These are phyloP conservation scores for Pisolithus orientalis DNA, from an alignment of 768 basidiomycete genomes.

Conservation along the genomic window DNA sequence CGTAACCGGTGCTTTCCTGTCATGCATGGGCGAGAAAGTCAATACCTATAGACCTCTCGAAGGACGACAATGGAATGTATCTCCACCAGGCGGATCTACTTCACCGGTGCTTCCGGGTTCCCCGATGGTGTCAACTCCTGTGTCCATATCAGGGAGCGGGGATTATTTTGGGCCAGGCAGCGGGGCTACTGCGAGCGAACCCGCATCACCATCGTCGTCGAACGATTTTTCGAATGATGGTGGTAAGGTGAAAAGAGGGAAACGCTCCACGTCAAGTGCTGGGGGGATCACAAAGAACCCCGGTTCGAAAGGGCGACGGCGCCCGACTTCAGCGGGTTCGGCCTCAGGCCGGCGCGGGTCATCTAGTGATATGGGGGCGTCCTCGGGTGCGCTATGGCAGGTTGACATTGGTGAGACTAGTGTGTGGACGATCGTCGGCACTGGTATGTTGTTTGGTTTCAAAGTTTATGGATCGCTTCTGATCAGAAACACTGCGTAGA, in stretches of 20 bases:
- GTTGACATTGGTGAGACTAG: constrained; percentile 91
- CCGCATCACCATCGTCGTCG: constrained; percentile 53
- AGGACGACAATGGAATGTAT: constrained; percentile 69
- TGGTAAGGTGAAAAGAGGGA: constrained; percentile 74
- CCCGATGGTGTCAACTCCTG: constrained; percentile 60
- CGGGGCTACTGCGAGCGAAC: constrained; percentile 53
- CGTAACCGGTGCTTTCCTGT: constrained; percentile 73
- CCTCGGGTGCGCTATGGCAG: constrained; percentile 79
- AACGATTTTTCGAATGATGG: constrained; percentile 79
- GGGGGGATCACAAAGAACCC: constrained; percentile 33
- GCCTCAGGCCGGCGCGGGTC: constrained; percentile 63
- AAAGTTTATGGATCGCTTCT: constrained; percentile 7
- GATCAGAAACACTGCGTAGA: constrained; percentile 37
- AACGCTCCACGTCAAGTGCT: constrained; percentile 71
- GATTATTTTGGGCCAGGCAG: constrained; percentile 57
- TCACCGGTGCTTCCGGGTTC: constrained; percentile 65
- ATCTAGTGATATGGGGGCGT: constrained; percentile 58
- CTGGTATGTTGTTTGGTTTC: constrained; percentile 42
- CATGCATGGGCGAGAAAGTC: constrained; percentile 91
- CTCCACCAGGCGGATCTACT: constrained; percentile 35
- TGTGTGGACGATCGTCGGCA: constrained; percentile 92
- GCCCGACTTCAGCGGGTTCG: constrained; percentile 74
- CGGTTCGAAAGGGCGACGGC: constrained; percentile 48
- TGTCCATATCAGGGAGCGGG: constrained; percentile 40
- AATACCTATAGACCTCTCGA: constrained; percentile 85